Evolutionary conservation across 75 land plant genomes (phyloP), one percentile per base, ranked within the genome.

Genomic region (Gnetum montanum): DNA sequence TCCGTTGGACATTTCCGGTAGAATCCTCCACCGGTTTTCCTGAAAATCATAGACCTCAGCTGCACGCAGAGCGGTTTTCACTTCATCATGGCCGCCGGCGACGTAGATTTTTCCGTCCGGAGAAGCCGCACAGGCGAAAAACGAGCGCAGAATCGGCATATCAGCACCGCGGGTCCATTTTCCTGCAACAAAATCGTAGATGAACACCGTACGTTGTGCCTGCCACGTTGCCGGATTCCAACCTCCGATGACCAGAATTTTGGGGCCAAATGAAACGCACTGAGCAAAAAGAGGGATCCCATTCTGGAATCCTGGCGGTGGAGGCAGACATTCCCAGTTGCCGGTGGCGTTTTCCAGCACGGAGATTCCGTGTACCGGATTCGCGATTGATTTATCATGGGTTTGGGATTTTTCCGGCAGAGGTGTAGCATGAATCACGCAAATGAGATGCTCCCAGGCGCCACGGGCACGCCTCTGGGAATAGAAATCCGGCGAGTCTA

Each of bases 1-100:
- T 52, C 58, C 80, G 38, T 35, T 7, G 20, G 54, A 63, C 85
- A 77, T 72, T 31, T 50, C 31, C 0, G 65, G 68, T 20, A 72
- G 10, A 18, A 2, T 11, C 28, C 18, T 49, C 85, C 81, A 81
- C 50, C 22, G 27, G 60, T 73, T 62, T 40, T 36, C 20, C 7
- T 31, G 61, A 34, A 73, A 64, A 53, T 66, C 67, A 33, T 81
- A 81, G 15, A 18, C 55, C 40, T 69, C 59, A 3, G 43, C 80
- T 13, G 70, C 58, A 18, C 33, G 27, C 40, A 77, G 66, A 16
- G 77, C 69, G 31, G 63, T 62, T 64, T 80, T 80, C 35, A 59
- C 60, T 7, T 38, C 66, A 49, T 72, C 80, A 38, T 71, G 71
- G 13, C 84, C 84, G 8, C 80, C 80, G 34, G 80, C 80, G 11